Percentiles rank a stretch among this genome's conserved stretches.
Evolutionary conservation across 78 protist genomes (phyloP).

Genomic region (Polysphondylium violaceum): DNA sequence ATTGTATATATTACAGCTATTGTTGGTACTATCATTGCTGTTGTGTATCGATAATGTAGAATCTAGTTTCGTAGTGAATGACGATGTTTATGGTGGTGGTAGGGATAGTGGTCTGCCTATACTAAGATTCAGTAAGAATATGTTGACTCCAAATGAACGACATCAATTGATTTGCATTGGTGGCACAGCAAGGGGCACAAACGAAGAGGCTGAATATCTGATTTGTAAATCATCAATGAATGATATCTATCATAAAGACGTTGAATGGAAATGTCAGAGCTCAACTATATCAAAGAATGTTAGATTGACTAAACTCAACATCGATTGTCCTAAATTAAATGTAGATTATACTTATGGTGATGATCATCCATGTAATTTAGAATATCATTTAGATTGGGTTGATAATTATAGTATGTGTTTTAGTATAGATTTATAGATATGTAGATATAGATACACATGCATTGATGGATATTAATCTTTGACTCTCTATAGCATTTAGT

Average conservation of each 20-base stretch:
- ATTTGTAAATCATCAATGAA: constrained; percentile 12
- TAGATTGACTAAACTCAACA: constrained; percentile 20
- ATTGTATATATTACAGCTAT: too few relatives aligned
- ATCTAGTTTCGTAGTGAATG: too few relatives aligned
- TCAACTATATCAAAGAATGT: constrained; percentile 23
- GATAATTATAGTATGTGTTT: background rate
- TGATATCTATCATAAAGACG: constrained; percentile 19
- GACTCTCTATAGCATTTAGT: background rate
- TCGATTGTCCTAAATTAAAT: constrained; percentile 7
- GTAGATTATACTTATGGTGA: background rate
- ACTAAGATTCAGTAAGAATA: constrained; percentile 19
- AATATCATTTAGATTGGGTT: constrained; percentile 24
- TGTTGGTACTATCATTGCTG: too few relatives aligned
- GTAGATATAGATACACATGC: too few relatives aligned
- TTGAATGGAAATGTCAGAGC: constrained; percentile 24
- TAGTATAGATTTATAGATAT: too few relatives aligned
- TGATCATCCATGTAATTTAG: constrained; percentile 37
- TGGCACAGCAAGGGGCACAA: constrained; percentile 2
- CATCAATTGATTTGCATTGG: constrained; percentile 19
- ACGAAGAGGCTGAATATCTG: constrained; percentile 9
- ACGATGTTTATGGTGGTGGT: too few relatives aligned
- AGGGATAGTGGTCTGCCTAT: too few relatives aligned
- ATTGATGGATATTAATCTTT: too few relatives aligned
- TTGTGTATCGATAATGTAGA: too few relatives aligned
- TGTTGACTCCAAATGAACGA: background rate